Evolutionary conservation across 257 asterid genomes (phyloP).

Genomic region (Cruciata laevipes): DNA sequence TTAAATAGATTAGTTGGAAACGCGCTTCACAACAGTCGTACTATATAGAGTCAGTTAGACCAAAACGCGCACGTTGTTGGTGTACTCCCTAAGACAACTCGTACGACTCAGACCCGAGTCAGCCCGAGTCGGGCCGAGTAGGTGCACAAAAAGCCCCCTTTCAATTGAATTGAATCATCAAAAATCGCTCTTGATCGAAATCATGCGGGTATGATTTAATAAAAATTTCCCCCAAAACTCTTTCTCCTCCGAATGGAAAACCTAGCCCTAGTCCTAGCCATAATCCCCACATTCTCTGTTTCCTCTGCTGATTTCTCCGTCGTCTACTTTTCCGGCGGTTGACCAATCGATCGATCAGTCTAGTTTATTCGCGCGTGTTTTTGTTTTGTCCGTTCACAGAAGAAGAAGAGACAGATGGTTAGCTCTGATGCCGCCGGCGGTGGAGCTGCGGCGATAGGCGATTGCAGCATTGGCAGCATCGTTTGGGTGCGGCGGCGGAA

Average conservation of each 20-base stretch:
- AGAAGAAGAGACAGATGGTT: conserved; percentile 37
- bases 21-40: too few relatives aligned
- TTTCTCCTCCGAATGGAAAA: conserved; percentile 34
- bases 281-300: conserved; percentile 19
- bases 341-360: conserved; percentile 9
- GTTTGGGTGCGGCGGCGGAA: conserved; percentile 98
- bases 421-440: conserved; percentile 76
- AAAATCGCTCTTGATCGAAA: conserved; percentile 15
- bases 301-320: conserved; percentile 23
- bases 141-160: conserved; percentile 9
- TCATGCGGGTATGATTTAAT: conserved; percentile 34
- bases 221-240: conserved; percentile 28
- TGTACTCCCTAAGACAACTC: too few relatives aligned
- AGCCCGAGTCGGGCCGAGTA: background rate
- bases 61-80: too few relatives aligned
- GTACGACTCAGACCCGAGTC: background rate
- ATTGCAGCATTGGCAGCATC: conserved; percentile 89
- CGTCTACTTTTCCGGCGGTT: conserved; percentile 44
- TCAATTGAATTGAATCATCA: background rate
- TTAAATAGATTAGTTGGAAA: too few relatives aligned
- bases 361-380: conserved; percentile 6
- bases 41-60: background rate
- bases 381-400: background rate
- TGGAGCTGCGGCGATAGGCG: conserved; percentile 44
- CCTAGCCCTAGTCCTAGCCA: conserved; percentile 52